phyloP scores from a whole-genome alignment of 441 rosid species.

The Pelargonium australe region DNA sequence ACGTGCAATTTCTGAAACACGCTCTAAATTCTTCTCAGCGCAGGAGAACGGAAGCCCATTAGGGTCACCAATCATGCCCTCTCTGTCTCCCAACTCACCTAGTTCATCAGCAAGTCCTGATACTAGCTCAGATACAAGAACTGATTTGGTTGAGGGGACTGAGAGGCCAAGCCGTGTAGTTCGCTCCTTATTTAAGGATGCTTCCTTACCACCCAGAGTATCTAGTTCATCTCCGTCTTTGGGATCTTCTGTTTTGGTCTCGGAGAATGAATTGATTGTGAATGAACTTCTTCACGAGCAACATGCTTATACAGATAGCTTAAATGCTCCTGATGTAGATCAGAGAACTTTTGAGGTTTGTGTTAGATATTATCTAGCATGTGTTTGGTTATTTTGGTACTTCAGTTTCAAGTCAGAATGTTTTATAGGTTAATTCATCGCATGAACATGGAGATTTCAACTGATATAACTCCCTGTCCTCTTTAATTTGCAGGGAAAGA shows the following conservation, averaged over 20 bases:
- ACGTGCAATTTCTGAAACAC: constrained; percentile 59
- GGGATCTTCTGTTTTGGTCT: constrained; percentile 11
- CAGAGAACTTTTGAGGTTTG: constrained; percentile 53
- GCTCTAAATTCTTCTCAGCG: constrained; percentile 50
- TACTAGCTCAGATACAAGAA: constrained; percentile 26
- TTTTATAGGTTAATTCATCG: not conserved
- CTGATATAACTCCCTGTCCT: not conserved
- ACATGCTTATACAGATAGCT: constrained; percentile 38
- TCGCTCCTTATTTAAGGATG: constrained; percentile 57
- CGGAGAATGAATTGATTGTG: constrained; percentile 73
- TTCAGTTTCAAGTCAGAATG: too few relatives aligned
- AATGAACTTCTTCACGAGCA: constrained; percentile 62
- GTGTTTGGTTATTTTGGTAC: too few relatives aligned
- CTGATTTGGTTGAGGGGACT: constrained; percentile 19
- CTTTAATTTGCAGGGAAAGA: constrained; percentile 43
- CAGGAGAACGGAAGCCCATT: constrained; percentile 54
- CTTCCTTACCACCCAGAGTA: constrained; percentile 24
- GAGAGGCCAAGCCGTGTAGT: constrained; percentile 45
- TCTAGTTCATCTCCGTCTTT: constrained; percentile 18
- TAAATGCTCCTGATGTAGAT: constrained; percentile 30
- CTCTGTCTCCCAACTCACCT: constrained; percentile 36
- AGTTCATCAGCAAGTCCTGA: constrained; percentile 31
- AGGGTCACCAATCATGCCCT: constrained; percentile 41
- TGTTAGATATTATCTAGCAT: constrained; percentile 8
- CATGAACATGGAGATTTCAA: not conserved